Percentiles rank a stretch among this genome's conserved stretches.
These are phyloP conservation scores for Pinus taeda DNA, from an alignment of 75 land plant species.

Conservation along the genomic window DNA sequence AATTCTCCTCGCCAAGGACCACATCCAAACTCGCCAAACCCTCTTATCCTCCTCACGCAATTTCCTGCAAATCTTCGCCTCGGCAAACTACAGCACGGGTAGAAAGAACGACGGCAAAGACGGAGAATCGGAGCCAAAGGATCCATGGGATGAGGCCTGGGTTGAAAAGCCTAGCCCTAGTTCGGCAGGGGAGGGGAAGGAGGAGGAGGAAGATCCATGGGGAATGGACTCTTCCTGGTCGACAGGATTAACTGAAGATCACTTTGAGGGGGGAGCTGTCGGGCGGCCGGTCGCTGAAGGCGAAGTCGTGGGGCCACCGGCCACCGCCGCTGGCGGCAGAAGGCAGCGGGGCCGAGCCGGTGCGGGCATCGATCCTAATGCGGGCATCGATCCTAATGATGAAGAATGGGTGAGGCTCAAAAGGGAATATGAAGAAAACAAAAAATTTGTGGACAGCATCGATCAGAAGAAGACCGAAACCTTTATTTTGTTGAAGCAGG, in stretches of 20 bases:
- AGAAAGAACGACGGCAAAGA: too few relatives aligned
- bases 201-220: not conserved
- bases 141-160: too few relatives aligned
- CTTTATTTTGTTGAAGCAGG: conserved; percentile 38
- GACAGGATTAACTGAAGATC: conserved; percentile 50
- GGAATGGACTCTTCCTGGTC: conserved; percentile 43
- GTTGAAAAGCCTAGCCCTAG: too few relatives aligned
- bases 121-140: too few relatives aligned
- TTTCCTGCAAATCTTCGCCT: too few relatives aligned
- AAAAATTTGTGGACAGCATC: conserved; percentile 30
- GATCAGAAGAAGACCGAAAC: conserved; percentile 24
- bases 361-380: not conserved
- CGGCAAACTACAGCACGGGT: too few relatives aligned
- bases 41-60: too few relatives aligned
- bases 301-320: conserved; percentile 13
- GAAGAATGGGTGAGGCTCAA: conserved; percentile 17
- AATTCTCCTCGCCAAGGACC: too few relatives aligned
- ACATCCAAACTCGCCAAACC: too few relatives aligned
- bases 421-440: conserved; percentile 14
- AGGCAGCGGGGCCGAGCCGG: not conserved
- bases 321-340: not conserved
- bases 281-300: conserved; percentile 26
- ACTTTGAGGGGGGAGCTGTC: conserved; percentile 37
- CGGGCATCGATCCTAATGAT: not conserved
- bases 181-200: too few relatives aligned